Conservation (phyloP, 805 yeast species). For the Kodamaea kaohsiungensis region DNA sequence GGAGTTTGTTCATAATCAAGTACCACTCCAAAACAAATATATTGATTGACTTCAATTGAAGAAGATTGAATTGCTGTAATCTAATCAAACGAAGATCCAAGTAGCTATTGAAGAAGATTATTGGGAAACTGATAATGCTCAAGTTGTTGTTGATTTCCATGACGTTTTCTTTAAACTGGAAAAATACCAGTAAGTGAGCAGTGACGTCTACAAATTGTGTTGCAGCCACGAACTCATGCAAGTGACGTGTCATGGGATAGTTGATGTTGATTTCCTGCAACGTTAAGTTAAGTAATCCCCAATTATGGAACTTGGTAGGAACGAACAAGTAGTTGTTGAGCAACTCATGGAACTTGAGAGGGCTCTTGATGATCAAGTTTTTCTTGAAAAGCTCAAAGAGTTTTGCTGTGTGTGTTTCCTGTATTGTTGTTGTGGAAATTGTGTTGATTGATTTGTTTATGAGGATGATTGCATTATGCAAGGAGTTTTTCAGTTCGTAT, state of each 20-base stretch:
- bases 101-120: conserved; percentile 41
- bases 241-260: conserved; percentile 18
- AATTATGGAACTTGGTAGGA: conserved; percentile 41
- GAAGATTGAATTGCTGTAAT: conserved; percentile 25
- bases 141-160: conserved; percentile 47
- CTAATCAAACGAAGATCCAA: conserved; percentile 25
- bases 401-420: conserved; percentile 1
- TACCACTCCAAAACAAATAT: conserved; percentile 47
- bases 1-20: conserved; percentile 43
- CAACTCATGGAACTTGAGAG: conserved; percentile 51
- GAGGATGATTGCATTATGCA: conserved; percentile 56
- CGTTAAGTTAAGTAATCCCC: conserved; percentile 48
- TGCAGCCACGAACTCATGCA: conserved; percentile 17
- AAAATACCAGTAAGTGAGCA: conserved; percentile 16
- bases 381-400: conserved; percentile 48
- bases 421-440: neutral
- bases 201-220: conserved; percentile 11
- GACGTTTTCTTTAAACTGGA: conserved; percentile 13
- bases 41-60: conserved; percentile 32
- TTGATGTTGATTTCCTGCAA: conserved; percentile 45
- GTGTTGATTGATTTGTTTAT: conserved; percentile 43
- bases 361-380: conserved; percentile 50
- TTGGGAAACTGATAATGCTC: conserved; percentile 52
- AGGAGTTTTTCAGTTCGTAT: conserved; percentile 38
- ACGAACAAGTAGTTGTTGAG: conserved; percentile 48